These are phyloP conservation scores for Rhododendron mucronatum DNA, from an alignment of 148 eudicot species.

Conservation along the genomic window DNA sequence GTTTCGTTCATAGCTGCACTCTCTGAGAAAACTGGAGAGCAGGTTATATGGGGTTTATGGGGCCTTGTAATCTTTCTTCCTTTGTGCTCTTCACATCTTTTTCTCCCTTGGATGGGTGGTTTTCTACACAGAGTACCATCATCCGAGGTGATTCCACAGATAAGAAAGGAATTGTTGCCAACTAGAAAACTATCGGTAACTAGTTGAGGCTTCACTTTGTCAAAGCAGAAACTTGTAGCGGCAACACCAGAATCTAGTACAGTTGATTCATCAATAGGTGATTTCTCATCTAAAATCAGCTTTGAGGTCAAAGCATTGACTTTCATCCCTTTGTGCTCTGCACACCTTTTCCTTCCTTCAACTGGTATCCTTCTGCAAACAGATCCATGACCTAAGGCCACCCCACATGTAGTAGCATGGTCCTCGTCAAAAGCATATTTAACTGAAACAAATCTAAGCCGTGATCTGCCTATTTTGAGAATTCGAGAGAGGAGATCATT, in stretches of 20 bases:
- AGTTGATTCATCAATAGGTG: not conserved
- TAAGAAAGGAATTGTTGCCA: slow-evolving; percentile 8
- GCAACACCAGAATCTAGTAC: not conserved
- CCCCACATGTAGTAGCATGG: slow-evolving; percentile 1
- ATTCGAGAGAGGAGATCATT: slow-evolving; percentile 36
- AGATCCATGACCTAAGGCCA: slow-evolving; percentile 44
- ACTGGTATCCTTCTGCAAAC: slow-evolving; percentile 45
- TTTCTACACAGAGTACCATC: slow-evolving; percentile 47
- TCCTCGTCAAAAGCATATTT: slow-evolving; percentile 18
- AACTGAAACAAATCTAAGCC: slow-evolving; percentile 41
- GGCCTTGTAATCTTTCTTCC: slow-evolving; percentile 37
- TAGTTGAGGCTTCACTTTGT: not conserved
- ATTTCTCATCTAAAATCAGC: not conserved
- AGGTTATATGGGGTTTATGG: not conserved
- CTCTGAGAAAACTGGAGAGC: not conserved
- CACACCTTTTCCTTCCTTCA: slow-evolving; percentile 61
- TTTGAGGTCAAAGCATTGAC: slow-evolving; percentile 21
- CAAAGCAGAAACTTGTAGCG: slow-evolving; percentile 4
- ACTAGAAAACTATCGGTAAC: not conserved
- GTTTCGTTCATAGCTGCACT: not conserved
- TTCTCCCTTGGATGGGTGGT: slow-evolving; percentile 42
- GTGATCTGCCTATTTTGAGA: slow-evolving; percentile 55
- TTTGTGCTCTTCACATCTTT: slow-evolving; percentile 69
- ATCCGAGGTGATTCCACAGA: slow-evolving; percentile 46
- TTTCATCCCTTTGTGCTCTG: slow-evolving; percentile 63